Evolutionary conservation across 768 basidiomycete genomes (phyloP).

Genomic region (Hygrocybe punicea): DNA sequence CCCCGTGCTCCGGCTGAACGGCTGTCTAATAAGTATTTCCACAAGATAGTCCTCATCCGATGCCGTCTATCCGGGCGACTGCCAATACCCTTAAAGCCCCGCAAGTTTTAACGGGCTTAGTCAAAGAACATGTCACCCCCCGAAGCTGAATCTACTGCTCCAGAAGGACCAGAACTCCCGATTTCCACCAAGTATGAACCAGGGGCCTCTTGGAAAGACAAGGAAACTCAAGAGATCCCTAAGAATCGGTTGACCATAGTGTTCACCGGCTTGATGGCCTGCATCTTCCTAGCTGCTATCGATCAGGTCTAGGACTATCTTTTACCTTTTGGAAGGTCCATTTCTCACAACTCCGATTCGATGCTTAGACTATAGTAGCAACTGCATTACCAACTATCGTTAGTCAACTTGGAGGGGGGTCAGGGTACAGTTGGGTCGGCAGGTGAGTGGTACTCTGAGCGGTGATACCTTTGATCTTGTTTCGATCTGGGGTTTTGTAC

Average conservation of each 20-base stretch:
- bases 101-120: too few species aligned
- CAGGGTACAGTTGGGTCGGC: constrained; percentile 70
- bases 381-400: constrained; percentile 79
- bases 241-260: constrained; percentile 50
- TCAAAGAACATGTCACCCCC: too few species aligned
- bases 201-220: constrained; percentile 53
- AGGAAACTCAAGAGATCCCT: constrained; percentile 56
- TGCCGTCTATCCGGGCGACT: too few species aligned
- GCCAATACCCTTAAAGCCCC: too few species aligned
- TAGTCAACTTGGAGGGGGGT: constrained; percentile 57
- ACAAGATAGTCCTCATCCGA: too few species aligned
- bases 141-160: too few species aligned
- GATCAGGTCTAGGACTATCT: constrained; percentile 47
- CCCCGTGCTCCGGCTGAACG: too few species aligned
- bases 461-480: constrained; percentile 1
- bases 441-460: constrained; percentile 38
- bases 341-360: neutral
- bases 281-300: constrained; percentile 51
- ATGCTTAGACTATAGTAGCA: constrained; percentile 58
- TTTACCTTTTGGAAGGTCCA: too few species aligned
- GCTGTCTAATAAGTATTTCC: too few species aligned
- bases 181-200: neutral
- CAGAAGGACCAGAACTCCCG: too few species aligned
- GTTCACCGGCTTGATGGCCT: constrained; percentile 45
- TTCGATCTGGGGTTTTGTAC: constrained; percentile 6